A percentile compares a stretch with the other conserved stretches of the same genome.
These are phyloP conservation scores for Diaporthe destruens DNA, from an alignment of 2,329 filamentous ascomycete genomes.

Conservation along the genomic window DNA sequence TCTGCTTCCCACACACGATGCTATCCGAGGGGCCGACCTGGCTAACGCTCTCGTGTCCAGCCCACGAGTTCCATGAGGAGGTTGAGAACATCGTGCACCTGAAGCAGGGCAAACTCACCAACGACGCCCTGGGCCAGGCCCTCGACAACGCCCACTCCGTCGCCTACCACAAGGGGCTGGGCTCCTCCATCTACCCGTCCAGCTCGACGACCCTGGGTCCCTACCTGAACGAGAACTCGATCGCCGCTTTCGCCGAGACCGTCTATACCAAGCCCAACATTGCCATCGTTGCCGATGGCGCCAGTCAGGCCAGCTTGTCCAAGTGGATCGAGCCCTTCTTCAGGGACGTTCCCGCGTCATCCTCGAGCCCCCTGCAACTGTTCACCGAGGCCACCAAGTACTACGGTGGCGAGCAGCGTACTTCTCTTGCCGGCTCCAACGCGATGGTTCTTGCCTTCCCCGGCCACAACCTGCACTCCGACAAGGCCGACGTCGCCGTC, in stretches of 20 bases:
- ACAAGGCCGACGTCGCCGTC: constrained; percentile 91
- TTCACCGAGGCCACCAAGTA: constrained; percentile 81
- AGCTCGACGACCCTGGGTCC: constrained; percentile 78
- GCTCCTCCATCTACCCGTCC: constrained; percentile 80
- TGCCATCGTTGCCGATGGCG: constrained; percentile 90
- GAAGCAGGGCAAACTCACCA: constrained; percentile 80
- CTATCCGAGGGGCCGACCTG: constrained; percentile 30
- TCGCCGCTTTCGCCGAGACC: constrained; percentile 80
- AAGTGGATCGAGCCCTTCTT: constrained; percentile 98
- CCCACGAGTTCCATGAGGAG: constrained; percentile 91
- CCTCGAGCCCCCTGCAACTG: constrained; percentile 65
- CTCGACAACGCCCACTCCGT: constrained; percentile 87
- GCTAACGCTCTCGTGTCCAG: constrained; percentile 60
- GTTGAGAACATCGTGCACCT: constrained; percentile 81
- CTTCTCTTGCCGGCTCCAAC: constrained; percentile 78
- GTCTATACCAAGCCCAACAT: constrained; percentile 93
- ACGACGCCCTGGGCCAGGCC: constrained; percentile 75
- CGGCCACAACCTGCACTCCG: constrained; percentile 82
- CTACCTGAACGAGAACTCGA: constrained; percentile 82
- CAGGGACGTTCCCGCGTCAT: constrained; percentile 71
- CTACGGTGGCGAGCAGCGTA: constrained; percentile 94
- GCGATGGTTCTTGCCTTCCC: constrained; percentile 92
- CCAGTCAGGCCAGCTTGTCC: constrained; percentile 78
- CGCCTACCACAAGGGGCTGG: constrained; percentile 95
- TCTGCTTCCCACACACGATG: constrained; percentile 42